Base-by-base conservation (phyloP, 2,329 filamentous ascomycete genomes). In the Sarocladium strictum region DNA sequence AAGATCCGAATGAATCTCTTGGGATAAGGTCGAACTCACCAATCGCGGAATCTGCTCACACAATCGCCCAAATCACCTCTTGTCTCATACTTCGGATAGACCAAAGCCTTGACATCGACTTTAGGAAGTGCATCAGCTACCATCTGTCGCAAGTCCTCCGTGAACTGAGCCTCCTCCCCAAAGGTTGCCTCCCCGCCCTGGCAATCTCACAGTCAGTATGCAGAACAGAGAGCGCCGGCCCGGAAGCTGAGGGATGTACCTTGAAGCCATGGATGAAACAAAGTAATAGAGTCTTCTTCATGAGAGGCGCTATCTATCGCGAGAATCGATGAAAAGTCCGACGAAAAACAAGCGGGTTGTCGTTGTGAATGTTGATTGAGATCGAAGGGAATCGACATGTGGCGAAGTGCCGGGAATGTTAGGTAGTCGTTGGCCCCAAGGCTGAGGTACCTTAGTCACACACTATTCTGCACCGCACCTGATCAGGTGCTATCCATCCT, bases 201-300 rank as follows among this genome's bases (percentile, higher is more conserved):
- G 17, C 14, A 53, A 27, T 43, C 9, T 32, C 26, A 19, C 6
- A 47, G 53, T 55, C 21, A 54, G 54, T 56, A 21, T 52, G 33
- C 43, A 7, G 21, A 27, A 3, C 21, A 43, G 11, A 38, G 35
- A 38, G 3, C 33, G 19, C 21, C 6, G 27, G 32, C 4, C 27
- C 17, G 3, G 26, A 29, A 52, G 17, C 23, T 10, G 6, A 40
- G 32, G 3, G 14, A 3, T 4, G 58, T 64, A 84, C 83, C 79
- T 94, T 90, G 81, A 95, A 95, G 67, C 90, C 90, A 70, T 95
- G 90, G 58, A 94, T 89, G 69, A 94, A 94, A 66, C 87, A 89
- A 57, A 95, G 73, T 37, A 95, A 72, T 35, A 95, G 72, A 56
- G 88, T 94, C 73, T 89, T 91, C 76, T 86, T 88, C 69, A 72